Evolutionary conservation across 139 green algal genomes (phyloP).

Genomic region (Closterium sp.): DNA sequence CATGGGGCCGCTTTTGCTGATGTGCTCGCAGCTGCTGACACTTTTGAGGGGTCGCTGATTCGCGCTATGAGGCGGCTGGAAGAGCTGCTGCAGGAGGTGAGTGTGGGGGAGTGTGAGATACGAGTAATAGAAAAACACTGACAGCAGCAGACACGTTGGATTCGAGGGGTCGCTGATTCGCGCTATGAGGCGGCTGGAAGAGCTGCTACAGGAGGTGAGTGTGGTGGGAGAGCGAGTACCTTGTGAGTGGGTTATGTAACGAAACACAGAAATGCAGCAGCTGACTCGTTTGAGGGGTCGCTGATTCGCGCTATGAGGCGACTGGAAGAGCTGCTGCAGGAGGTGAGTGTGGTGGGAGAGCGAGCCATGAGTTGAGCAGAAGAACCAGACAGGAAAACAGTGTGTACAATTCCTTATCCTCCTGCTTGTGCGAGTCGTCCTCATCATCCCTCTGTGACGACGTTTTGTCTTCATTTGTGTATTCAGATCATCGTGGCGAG

Average conservation of each 20-base stretch:
- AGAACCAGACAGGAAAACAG: too few relatives aligned
- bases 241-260: too few relatives aligned
- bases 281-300: too few relatives aligned
- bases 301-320: too few relatives aligned
- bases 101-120: not conserved
- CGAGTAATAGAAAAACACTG: too few relatives aligned
- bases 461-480: not conserved
- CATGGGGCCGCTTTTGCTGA: constrained; percentile 65
- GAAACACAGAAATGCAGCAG: too few relatives aligned
- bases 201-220: constrained; percentile 86
- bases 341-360: too few relatives aligned
- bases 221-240: too few relatives aligned
- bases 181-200: constrained; percentile 79
- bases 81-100: constrained; percentile 88
- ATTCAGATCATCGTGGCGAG: constrained; percentile 55
- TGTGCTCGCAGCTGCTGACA: constrained; percentile 64
- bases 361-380: too few relatives aligned
- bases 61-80: constrained; percentile 80
- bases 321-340: too few relatives aligned
- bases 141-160: constrained; percentile 81
- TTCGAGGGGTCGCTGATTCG: constrained; percentile 92
- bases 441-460: not conserved
- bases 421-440: too few relatives aligned
- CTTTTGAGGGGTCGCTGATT: constrained; percentile 90
- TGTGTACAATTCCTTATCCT: too few relatives aligned